phyloP scores from a whole-genome alignment of 306 rosid genomes.

The Trifolium fragiferum region DNA sequence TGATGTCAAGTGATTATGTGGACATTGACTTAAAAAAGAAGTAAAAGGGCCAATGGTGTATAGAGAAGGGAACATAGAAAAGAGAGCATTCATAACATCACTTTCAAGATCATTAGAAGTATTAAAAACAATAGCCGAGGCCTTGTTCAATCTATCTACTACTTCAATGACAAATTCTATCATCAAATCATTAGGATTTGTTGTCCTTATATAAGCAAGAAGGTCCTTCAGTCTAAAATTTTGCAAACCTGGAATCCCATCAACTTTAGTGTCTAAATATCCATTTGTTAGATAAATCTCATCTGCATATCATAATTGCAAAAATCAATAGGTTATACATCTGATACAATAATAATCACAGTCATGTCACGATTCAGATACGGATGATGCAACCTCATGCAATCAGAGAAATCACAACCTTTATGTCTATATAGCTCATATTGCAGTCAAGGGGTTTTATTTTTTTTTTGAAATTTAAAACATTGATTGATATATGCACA shows the following conservation, averaged over 20 bases:
- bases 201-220: neutral
- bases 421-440: too few species aligned
- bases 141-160: neutral
- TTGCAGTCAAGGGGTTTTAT: too few species aligned
- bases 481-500: too few species aligned
- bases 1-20: neutral
- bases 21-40: slow-evolving; percentile 4
- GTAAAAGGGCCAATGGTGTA: slow-evolving; percentile 5
- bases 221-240: slow-evolving; percentile 3
- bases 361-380: neutral
- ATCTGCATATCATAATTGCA: neutral
- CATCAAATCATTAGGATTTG: slow-evolving; percentile 5
- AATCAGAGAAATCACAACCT: neutral
- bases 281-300: slow-evolving; percentile 4
- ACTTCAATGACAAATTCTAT: neutral
- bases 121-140: neutral
- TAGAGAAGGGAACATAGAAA: slow-evolving; percentile 12
- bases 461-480: too few species aligned
- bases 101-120: slow-evolving; percentile 1
- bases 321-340: neutral
- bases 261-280: neutral
- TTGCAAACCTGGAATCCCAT: neutral
- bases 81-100: neutral
- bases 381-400: neutral
- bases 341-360: neutral